Percentiles rank a stretch among this genome's conserved stretches.
These are phyloP conservation scores for Saccharomycopsis fermentans DNA, from an alignment of 805 yeast species.

Conservation along the genomic window DNA sequence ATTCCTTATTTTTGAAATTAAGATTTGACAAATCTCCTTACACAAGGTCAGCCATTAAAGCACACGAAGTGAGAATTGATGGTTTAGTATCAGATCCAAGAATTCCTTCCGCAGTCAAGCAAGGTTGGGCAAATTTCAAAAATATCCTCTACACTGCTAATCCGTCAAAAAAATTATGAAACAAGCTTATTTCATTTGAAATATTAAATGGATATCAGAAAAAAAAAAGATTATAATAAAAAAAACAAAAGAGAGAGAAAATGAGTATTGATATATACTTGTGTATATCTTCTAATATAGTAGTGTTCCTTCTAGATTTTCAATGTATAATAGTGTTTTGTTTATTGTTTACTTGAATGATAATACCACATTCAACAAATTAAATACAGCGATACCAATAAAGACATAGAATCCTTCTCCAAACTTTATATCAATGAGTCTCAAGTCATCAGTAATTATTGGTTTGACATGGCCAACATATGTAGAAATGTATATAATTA, in stretches of 20 bases:
- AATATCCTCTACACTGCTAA: neutral
- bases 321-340: neutral
- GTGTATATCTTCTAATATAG: neutral
- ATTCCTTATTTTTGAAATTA: constrained; percentile 57
- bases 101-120: constrained; percentile 41
- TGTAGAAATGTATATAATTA: constrained; percentile 1
- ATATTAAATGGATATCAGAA: neutral
- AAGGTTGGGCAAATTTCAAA: constrained; percentile 41
- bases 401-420: constrained; percentile 9
- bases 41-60: constrained; percentile 59
- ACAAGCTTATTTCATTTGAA: neutral
- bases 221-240: neutral
- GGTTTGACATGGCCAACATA: constrained; percentile 3
- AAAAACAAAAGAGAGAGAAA: neutral
- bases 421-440: neutral
- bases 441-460: neutral
- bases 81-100: constrained; percentile 42
- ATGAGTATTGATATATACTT: neutral
- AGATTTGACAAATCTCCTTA: constrained; percentile 69
- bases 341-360: neutral
- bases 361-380: neutral
- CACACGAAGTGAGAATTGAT: constrained; percentile 58
- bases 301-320: neutral
- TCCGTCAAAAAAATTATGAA: neutral
- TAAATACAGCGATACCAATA: neutral